A percentile compares a stretch with the other conserved stretches of the same genome.
Conservation (phyloP, 2,329 filamentous ascomycete genomes). For the Pezicula radicicola region DNA sequence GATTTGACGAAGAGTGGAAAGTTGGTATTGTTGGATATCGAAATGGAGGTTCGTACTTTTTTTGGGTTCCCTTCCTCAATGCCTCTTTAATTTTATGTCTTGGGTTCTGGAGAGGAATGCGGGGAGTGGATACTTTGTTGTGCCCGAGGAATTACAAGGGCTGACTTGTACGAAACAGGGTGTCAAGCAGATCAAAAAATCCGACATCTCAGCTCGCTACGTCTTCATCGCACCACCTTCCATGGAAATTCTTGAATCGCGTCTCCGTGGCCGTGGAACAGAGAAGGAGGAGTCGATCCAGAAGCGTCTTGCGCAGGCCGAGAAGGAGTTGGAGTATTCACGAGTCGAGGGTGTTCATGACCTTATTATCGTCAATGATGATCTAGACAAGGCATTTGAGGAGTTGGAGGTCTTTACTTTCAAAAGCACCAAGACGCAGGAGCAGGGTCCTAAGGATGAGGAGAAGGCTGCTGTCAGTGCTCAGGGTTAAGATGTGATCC, state of each 20-base stretch:
- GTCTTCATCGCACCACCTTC: conserved; percentile 82
- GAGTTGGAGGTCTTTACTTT: conserved; percentile 51
- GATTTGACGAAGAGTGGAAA: conserved; percentile 68
- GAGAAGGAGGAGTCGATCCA: conserved; percentile 70
- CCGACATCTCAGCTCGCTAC: conserved; percentile 72
- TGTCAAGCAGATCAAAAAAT: conserved; percentile 87
- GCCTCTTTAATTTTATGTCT: neutral
- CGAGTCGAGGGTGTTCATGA: conserved; percentile 65
- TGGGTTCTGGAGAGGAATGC: neutral
- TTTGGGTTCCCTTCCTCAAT: neutral
- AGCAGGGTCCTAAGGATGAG: conserved; percentile 10
- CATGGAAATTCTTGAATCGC: conserved; percentile 68
- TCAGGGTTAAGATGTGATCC: neutral
- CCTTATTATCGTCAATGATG: conserved; percentile 63
- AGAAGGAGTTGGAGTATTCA: conserved; percentile 71
- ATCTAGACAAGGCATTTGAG: conserved; percentile 54
- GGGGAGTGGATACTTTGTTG: neutral
- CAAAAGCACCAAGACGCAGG: conserved; percentile 11
- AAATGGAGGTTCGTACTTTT: conserved; percentile 72
- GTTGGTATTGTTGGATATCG: conserved; percentile 87
- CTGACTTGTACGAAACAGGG: conserved; percentile 44
- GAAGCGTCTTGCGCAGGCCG: conserved; percentile 69
- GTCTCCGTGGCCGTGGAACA: conserved; percentile 73
- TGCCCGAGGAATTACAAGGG: neutral
- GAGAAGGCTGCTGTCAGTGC: conserved; percentile 4